phyloP scores from a whole-genome alignment of 2,329 filamentous ascomycete species.

The Aspergillus pseudoviridinutans region DNA sequence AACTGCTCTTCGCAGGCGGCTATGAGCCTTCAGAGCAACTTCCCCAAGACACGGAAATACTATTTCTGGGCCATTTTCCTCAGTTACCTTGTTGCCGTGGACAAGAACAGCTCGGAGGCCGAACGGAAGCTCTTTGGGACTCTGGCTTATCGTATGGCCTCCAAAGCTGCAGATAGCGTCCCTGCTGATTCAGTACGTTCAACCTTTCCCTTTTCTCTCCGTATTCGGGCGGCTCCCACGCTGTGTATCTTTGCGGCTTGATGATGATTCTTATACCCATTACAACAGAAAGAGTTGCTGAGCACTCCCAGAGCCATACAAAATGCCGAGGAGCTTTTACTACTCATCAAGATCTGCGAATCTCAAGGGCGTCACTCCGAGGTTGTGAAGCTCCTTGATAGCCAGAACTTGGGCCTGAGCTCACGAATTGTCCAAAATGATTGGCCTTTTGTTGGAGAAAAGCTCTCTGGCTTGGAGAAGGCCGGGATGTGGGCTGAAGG shows the following conservation, averaged over 20 bases:
- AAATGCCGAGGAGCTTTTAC: constrained; percentile 43
- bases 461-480: constrained; percentile 36
- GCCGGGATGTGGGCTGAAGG: constrained; percentile 38
- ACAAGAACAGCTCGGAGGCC: constrained; percentile 34
- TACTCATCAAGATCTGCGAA: constrained; percentile 43
- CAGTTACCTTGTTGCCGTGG: constrained; percentile 39
- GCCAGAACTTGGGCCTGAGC: constrained; percentile 37
- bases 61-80: constrained; percentile 49
- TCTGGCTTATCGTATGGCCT: constrained; percentile 48
- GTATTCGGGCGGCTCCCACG: not conserved
- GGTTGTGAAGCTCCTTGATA: constrained; percentile 40
- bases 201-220: not conserved
- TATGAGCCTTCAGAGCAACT: constrained; percentile 49
- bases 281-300: constrained; percentile 36
- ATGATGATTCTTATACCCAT: constrained; percentile 14
- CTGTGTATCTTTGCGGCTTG: constrained; percentile 8
- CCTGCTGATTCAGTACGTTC: constrained; percentile 41
- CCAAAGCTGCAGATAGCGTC: constrained; percentile 44
- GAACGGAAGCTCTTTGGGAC: constrained; percentile 47
- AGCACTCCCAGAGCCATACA: constrained; percentile 43
- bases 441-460: constrained; percentile 37
- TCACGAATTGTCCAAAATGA: constrained; percentile 44
- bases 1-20: constrained; percentile 36
- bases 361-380: constrained; percentile 39
- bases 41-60: constrained; percentile 45